phyloP scores from a whole-genome alignment of 1,139 yeast genomes.

The Protomyces gravidus region DNA sequence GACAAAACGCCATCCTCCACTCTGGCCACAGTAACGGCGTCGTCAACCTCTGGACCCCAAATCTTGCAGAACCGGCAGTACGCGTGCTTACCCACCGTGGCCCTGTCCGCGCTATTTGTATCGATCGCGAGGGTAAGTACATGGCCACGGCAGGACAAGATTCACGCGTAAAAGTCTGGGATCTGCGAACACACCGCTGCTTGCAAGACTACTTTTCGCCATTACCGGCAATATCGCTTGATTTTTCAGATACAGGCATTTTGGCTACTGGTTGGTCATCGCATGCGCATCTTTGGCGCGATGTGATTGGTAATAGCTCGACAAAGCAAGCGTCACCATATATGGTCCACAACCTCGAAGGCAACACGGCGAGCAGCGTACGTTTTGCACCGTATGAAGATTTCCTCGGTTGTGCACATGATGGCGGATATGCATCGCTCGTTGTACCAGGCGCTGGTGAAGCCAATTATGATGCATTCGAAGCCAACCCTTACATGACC shows the following conservation, averaged over 20 bases:
- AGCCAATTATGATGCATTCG: slow-evolving; percentile 93
- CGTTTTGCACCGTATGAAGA: slow-evolving; percentile 93
- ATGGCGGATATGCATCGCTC: slow-evolving; percentile 67
- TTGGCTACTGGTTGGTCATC: slow-evolving; percentile 92
- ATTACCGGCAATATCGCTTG: slow-evolving; percentile 75
- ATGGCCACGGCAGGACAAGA: slow-evolving; percentile 95
- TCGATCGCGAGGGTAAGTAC: slow-evolving; percentile 87
- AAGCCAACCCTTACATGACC: slow-evolving; percentile 86
- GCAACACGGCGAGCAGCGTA: slow-evolving; percentile 63
- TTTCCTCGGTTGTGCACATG: slow-evolving; percentile 84
- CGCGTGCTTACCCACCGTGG: slow-evolving; percentile 79
- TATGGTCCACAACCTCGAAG: slow-evolving; percentile 83
- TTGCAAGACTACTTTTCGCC: slow-evolving; percentile 64
- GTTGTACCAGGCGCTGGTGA: slow-evolving; percentile 97
- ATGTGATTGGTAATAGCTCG: slow-evolving; percentile 45
- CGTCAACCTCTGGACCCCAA: slow-evolving; percentile 91
- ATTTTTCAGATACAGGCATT: slow-evolving; percentile 82
- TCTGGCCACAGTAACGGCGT: slow-evolving; percentile 92
- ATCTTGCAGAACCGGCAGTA: slow-evolving; percentile 77
- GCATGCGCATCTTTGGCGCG: slow-evolving; percentile 80
- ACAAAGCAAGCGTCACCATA: slow-evolving; percentile 69
- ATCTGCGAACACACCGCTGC: slow-evolving; percentile 76
- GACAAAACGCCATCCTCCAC: slow-evolving; percentile 93
- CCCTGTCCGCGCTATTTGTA: slow-evolving; percentile 77
- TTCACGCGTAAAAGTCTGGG: slow-evolving; percentile 85